phyloP scores from a whole-genome alignment of 2,329 filamentous ascomycete species.

The Leptographium lundbergii region DNA sequence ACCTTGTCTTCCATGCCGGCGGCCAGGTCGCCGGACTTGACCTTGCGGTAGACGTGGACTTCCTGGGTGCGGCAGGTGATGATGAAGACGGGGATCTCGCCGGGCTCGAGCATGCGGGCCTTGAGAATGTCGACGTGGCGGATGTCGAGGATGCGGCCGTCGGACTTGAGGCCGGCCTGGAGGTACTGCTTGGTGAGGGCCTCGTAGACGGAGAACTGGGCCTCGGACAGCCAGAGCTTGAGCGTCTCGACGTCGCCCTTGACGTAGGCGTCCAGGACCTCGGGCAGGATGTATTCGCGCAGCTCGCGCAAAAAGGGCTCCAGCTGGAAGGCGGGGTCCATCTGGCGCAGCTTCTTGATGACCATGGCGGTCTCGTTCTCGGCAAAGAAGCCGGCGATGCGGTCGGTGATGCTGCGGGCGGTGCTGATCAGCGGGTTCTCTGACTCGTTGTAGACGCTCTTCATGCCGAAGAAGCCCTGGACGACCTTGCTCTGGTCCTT shows the following conservation, averaged over 20 bases:
- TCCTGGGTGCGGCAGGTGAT: conserved; percentile 94
- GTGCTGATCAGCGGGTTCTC: conserved; percentile 93
- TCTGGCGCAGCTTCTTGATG: conserved; percentile 93
- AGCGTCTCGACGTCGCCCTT: conserved; percentile 87
- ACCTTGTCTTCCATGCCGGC: conserved; percentile 99
- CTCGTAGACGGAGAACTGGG: conserved; percentile 92
- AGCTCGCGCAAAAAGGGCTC: conserved; percentile 92
- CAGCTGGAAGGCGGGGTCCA: conserved; percentile 89
- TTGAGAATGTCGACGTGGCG: conserved; percentile 80
- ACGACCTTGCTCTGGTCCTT: conserved; percentile 79
- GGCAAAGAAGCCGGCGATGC: conserved; percentile 88
- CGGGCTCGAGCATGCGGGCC: conserved; percentile 69
- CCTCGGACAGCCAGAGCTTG: conserved; percentile 90
- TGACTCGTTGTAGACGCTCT: conserved; percentile 84
- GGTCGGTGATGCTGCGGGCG: conserved; percentile 85
- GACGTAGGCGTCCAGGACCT: conserved; percentile 95
- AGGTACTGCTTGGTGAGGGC: conserved; percentile 96
- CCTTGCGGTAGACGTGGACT: conserved; percentile 91
- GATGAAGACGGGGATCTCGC: conserved; percentile 90
- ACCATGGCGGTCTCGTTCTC: conserved; percentile 97
- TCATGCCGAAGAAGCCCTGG: conserved; percentile 77
- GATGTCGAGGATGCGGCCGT: conserved; percentile 91
- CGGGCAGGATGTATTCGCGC: conserved; percentile 93
- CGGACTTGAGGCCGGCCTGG: conserved; percentile 81
- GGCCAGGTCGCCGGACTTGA: conserved; percentile 77